A percentile compares a stretch with the other conserved stretches of the same genome.
Conservation (phyloP, 768 basidiomycete genomes). For the Macrolepiota fuliginosa region DNA sequence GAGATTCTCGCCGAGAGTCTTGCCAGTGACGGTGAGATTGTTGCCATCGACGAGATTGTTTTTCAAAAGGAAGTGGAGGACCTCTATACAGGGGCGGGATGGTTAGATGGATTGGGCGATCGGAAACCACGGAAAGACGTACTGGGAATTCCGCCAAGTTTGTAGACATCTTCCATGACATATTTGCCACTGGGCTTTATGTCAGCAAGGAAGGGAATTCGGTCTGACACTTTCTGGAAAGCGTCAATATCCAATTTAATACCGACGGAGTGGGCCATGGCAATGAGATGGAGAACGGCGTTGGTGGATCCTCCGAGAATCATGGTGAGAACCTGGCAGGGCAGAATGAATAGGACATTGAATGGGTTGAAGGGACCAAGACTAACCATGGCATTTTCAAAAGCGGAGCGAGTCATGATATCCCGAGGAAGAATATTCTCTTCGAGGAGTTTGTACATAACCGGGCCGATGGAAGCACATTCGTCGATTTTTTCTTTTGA, state of each 20-base stretch:
- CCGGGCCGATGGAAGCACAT: conserved; percentile 73
- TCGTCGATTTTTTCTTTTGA: conserved; percentile 86
- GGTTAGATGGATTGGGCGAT: not conserved
- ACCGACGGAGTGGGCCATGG: conserved; percentile 94
- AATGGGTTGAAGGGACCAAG: conserved; percentile 6
- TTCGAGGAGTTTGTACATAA: conserved; percentile 85
- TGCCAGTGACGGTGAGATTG: conserved; percentile 88
- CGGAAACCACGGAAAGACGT: conserved; percentile 27
- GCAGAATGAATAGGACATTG: conserved; percentile 1
- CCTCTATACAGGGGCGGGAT: conserved; percentile 45
- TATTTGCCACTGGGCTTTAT: conserved; percentile 97
- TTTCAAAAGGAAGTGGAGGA: conserved; percentile 82
- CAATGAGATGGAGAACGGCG: conserved; percentile 94
- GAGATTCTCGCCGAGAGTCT: conserved; percentile 87
- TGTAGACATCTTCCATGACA: conserved; percentile 97
- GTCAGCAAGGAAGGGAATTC: conserved; percentile 92
- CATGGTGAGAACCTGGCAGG: conserved; percentile 83
- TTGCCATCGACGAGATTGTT: conserved; percentile 88
- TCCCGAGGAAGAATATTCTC: conserved; percentile 91
- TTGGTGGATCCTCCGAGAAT: conserved; percentile 98
- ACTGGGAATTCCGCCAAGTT: conserved; percentile 96
- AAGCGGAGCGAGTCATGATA: conserved; percentile 96
- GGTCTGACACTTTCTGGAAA: conserved; percentile 91
- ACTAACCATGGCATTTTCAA: conserved; percentile 95
- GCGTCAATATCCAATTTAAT: conserved; percentile 88